These are phyloP conservation scores for Castanea sativa DNA, from an alignment of 306 rosid species.

Conservation along the genomic window DNA sequence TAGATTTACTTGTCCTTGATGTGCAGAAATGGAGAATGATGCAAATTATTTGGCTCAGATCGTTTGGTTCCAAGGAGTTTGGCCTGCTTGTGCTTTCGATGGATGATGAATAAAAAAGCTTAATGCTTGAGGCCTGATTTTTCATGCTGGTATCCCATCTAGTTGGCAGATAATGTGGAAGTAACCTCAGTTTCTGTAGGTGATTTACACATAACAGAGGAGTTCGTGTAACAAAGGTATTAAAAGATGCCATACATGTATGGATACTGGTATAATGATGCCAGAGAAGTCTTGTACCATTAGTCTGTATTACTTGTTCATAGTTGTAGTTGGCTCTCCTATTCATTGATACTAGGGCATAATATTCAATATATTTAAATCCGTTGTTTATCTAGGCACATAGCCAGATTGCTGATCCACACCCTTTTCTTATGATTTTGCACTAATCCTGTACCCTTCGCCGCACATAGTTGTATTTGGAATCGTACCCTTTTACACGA, in stretches of 20 bases:
- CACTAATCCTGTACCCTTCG: no score
- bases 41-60: slow-evolving; percentile 30
- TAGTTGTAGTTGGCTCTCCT: not conserved
- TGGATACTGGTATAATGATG: slow-evolving; percentile 25
- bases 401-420: no score
- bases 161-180: slow-evolving; percentile 22
- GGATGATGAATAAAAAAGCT: slow-evolving; percentile 26
- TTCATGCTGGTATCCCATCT: slow-evolving; percentile 19
- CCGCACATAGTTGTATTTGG: no score
- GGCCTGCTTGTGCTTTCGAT: slow-evolving; percentile 68
- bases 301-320: slow-evolving; percentile 28
- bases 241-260: slow-evolving; percentile 28
- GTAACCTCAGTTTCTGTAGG: slow-evolving; percentile 41
- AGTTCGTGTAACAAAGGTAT: slow-evolving; percentile 27
- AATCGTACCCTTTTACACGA: no score
- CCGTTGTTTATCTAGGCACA: not conserved
- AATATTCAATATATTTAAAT: not conserved
- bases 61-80: slow-evolving; percentile 31
- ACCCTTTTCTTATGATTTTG: no score
- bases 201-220: slow-evolving; percentile 34
- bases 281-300: slow-evolving; percentile 33
- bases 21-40: slow-evolving; percentile 23
- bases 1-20: slow-evolving; percentile 28
- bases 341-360: not conserved
- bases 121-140: slow-evolving; percentile 22